These are phyloP conservation scores for Saccharomyces hybrid DNA, from an alignment of 1,139 yeast species.

Conservation along the genomic window DNA sequence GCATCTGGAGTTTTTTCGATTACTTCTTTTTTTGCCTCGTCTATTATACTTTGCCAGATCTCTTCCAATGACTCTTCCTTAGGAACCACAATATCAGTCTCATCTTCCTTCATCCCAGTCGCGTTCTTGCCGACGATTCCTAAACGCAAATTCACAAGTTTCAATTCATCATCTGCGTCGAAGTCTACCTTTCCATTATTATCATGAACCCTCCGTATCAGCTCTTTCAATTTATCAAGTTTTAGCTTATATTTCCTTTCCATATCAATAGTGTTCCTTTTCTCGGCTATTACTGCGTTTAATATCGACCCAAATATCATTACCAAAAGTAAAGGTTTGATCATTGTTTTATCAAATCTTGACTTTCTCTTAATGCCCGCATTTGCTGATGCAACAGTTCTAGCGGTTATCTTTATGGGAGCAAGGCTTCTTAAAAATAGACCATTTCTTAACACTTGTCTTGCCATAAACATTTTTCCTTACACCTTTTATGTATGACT, in stretches of 20 bases:
- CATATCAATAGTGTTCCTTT: conserved; percentile 35
- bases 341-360: conserved; percentile 30
- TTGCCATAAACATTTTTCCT: background rate
- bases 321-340: conserved; percentile 30
- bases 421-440: background rate
- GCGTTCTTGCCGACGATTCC: conserved; percentile 14
- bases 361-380: conserved; percentile 7
- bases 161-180: conserved; percentile 30
- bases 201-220: conserved; percentile 19
- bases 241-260: conserved; percentile 34
- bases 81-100: conserved; percentile 14
- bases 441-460: background rate
- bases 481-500: background rate
- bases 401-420: background rate
- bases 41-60: conserved; percentile 22
- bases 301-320: conserved; percentile 33
- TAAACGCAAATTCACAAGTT: conserved; percentile 26
- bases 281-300: conserved; percentile 35
- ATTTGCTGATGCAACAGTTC: background rate
- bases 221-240: conserved; percentile 30
- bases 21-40: conserved; percentile 14
- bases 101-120: conserved; percentile 6
- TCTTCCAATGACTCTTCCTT: conserved; percentile 26
- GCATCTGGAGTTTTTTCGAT: background rate
- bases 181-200: conserved; percentile 24